Evolutionary conservation across 1,284 basidiomycete genomes (phyloP).

Genomic region (Lignosus rhinocerotis): DNA sequence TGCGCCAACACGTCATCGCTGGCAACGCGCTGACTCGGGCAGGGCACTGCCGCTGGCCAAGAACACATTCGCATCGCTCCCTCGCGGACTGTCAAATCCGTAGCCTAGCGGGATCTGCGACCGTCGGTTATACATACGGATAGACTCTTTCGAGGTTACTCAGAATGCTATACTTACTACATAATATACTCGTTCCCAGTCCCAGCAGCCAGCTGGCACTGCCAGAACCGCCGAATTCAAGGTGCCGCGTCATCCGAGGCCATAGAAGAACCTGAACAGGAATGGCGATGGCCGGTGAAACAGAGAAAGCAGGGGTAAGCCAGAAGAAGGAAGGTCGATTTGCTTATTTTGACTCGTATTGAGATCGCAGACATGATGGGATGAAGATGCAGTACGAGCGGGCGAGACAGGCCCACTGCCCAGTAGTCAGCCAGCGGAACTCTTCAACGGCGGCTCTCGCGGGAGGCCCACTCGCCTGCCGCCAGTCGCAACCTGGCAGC

Average conservation of each 20-base stretch:
- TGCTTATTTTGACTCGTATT: constrained; percentile 7
- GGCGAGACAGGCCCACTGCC: neutral
- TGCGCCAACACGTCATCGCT: neutral
- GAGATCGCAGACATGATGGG: neutral
- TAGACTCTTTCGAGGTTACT: no score
- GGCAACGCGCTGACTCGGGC: neutral
- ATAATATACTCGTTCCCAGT: neutral
- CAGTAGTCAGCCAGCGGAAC: neutral
- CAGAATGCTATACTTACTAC: no score
- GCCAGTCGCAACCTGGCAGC: neutral
- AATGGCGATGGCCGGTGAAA: neutral
- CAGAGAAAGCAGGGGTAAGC: neutral
- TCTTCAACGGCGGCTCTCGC: neutral
- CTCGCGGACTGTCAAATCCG: neutral
- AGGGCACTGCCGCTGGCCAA: neutral
- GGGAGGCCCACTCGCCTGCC: neutral
- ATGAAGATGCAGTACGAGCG: neutral
- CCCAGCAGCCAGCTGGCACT: no score
- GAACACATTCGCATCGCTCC: neutral
- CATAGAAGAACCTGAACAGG: neutral
- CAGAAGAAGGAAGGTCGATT: constrained; percentile 2
- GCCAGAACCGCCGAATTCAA: neutral
- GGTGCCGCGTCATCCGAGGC: neutral
- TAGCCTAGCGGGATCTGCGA: neutral
- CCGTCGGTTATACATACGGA: neutral